A percentile compares a stretch with the other conserved stretches of the same genome.
phyloP scores from a whole-genome alignment of 2,329 filamentous ascomycete species.

The Xylariaceae sp. region DNA sequence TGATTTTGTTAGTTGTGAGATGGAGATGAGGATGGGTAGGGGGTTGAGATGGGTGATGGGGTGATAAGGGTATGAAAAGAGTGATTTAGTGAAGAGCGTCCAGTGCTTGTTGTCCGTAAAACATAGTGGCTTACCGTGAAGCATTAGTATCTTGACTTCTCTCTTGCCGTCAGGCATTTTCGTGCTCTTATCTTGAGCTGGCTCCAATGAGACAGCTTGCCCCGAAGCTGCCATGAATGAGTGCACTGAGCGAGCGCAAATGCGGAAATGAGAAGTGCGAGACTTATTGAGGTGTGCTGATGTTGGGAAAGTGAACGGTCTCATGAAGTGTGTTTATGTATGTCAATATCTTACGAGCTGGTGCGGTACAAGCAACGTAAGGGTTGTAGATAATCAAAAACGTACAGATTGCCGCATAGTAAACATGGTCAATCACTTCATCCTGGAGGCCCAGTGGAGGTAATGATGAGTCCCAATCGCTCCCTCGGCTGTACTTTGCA shows the following conservation, averaged over 20 bases:
- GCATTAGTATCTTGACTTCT: constrained; percentile 67
- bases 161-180: constrained; percentile 37
- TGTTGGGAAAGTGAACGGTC: not conserved
- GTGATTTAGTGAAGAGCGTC: not conserved
- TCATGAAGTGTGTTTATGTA: not conserved
- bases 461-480: too few species aligned
- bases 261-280: too few species aligned
- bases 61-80: not conserved
- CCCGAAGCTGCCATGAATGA: constrained; percentile 18
- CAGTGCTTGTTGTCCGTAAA: not conserved
- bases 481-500: too few species aligned
- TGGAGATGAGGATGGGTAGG: not conserved
- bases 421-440: not conserved
- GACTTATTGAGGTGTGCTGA: too few species aligned
- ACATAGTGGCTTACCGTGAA: constrained; percentile 53
- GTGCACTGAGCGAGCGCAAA: not conserved
- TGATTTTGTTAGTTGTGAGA: not conserved
- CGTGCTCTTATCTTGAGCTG: constrained; percentile 13
- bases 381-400: too few species aligned
- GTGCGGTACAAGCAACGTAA: too few species aligned
- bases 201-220: constrained; percentile 6
- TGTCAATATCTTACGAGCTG: not conserved
- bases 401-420: not conserved
- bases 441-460: too few species aligned
- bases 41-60: constrained; percentile 1